These are phyloP conservation scores for Aspergillus hancockii DNA, from an alignment of 495 filamentous ascomycete species.

Conservation along the genomic window DNA sequence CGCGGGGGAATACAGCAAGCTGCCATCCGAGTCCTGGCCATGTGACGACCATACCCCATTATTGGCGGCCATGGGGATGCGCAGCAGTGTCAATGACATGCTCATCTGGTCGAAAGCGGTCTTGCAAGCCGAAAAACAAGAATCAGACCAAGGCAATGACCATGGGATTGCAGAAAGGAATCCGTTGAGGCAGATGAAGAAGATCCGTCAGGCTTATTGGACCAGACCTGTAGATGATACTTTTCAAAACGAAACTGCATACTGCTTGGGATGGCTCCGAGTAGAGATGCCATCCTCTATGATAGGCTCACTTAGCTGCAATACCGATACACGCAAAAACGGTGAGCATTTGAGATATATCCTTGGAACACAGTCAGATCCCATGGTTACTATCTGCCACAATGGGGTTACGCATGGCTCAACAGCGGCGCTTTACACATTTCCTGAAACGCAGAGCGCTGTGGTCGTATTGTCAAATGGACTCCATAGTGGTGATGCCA, in stretches of 20 bases:
- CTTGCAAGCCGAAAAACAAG: neutral
- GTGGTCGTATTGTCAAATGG: neutral
- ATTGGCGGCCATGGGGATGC: slow-evolving; percentile 2
- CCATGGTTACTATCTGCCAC: neutral
- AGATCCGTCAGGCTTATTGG: neutral
- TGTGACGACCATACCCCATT: neutral
- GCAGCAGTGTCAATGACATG: slow-evolving; percentile 1
- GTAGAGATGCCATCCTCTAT: neutral
- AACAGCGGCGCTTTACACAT: neutral
- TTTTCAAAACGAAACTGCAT: neutral
- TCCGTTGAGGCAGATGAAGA: neutral
- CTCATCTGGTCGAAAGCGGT: neutral
- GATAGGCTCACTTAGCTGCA: neutral
- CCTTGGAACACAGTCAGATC: neutral
- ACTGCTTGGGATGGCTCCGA: slow-evolving; percentile 1
- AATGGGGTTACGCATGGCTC: neutral
- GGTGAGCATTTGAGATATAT: neutral
- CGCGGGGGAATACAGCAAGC: neutral
- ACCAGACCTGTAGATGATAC: neutral
- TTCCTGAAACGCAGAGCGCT: neutral
- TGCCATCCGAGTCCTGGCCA: neutral
- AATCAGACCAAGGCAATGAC: neutral
- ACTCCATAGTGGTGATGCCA: neutral
- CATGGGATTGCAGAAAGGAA: neutral
- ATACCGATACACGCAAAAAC: neutral